A percentile compares a stretch with the other conserved stretches of the same genome.
Evolutionary conservation across 1,284 basidiomycete genomes (phyloP).

Genomic region (Porogramme epimiltina): DNA sequence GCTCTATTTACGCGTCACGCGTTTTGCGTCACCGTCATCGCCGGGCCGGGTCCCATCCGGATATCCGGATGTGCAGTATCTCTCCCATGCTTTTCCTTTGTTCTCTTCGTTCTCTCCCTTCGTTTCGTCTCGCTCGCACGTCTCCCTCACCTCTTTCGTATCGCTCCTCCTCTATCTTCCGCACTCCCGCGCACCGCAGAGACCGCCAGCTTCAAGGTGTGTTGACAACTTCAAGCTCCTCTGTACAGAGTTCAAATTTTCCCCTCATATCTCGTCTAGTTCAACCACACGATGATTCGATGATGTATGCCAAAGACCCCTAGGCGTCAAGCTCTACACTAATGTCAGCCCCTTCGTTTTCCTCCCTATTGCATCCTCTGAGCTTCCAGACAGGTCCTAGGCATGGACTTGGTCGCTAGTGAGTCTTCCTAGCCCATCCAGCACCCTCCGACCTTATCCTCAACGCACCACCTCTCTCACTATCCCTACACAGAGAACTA

Average conservation of each 20-base stretch:
- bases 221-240: no score
- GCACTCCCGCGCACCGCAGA: constrained; percentile 66
- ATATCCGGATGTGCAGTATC: background rate
- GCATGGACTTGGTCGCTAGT: constrained; percentile 85
- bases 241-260: background rate
- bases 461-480: no score
- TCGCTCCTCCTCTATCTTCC: no score
- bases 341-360: constrained; percentile 43
- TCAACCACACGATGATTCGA: constrained; percentile 93
- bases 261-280: no score
- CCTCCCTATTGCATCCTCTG: no score
- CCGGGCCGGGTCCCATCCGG: background rate
- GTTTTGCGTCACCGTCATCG: constrained; percentile 19
- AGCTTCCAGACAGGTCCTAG: constrained; percentile 63
- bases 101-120: background rate
- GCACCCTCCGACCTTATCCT: background rate
- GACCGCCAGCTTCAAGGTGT: constrained; percentile 66
- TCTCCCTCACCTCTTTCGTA: constrained; percentile 5
- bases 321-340: constrained; percentile 76
- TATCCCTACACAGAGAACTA: constrained; percentile 57
- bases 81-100: no score
- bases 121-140: background rate
- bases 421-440: constrained; percentile 16
- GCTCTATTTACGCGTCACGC: constrained; percentile 23
- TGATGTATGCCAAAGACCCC: constrained; percentile 88